Evolutionary conservation across 2,329 filamentous ascomycete genomes (phyloP), one percentile per base, ranked within the genome.

Genomic region (Xylariaceae sp.): DNA sequence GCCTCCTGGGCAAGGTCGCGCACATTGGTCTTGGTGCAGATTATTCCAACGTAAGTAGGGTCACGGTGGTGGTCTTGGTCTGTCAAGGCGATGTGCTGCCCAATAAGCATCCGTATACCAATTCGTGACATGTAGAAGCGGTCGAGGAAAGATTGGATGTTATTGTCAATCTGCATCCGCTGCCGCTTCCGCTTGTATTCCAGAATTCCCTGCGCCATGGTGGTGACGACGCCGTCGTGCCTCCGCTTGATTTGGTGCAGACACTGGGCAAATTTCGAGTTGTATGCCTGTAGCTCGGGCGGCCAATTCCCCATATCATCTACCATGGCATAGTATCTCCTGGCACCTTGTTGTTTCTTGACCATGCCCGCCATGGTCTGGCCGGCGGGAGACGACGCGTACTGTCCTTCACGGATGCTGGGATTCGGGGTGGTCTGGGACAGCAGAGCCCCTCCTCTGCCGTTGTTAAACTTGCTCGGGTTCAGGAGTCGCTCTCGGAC

Each of bases 51-150:
- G 55, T 98, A 96, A 41, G 87, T 85, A 23, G 88, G 87, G 59
- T 96, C 90, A 42, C 80, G 80, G 47, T 88, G 80, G 50, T 92
- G 82, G 51, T 81, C 84, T 63, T 96, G 89, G 59, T 96, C 90
- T 5, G 89, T 94, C 38, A 98, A 71, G 39, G 92, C 92, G 53
- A 98, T 94, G 67, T 98, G 92, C 60, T 98, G 92, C 33, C 92
- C 92, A 51, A 98, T 95, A 32, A 98, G 79, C 92, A 98, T 98
- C 50, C 92, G 85, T 49, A 98, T 98, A 46, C 92, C 92, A 54
- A 98, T 98, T 43, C 92, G 86, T 28, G 89, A 95, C 92, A 98
- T 98, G 71, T 98, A 98, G 64, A 98, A 98, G 39, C 92, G 85
- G 64, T 98, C 92, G 46, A 98, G 77, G 68, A 98, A 98, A 35